Percentiles rank a stretch among this genome's conserved stretches.
These are phyloP conservation scores for Aciculoconidium aculeatum DNA, from an alignment of 805 yeast species.

Conservation along the genomic window DNA sequence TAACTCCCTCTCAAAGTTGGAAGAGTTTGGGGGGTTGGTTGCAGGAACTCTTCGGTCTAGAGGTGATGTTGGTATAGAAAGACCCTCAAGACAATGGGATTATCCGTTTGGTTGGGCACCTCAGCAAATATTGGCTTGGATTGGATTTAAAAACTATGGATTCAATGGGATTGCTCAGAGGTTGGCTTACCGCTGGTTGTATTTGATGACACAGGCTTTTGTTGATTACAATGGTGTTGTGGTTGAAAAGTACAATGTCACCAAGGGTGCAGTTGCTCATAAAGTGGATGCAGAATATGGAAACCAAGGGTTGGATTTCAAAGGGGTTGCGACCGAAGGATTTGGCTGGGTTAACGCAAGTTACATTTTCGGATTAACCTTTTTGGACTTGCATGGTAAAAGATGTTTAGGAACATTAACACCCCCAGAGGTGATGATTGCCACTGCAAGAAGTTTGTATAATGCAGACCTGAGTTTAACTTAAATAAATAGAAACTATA, in stretches of 20 bases:
- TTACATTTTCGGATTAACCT: slow-evolving; percentile 65
- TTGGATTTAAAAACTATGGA: slow-evolving; percentile 72
- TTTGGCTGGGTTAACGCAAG: slow-evolving; percentile 98
- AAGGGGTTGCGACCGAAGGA: slow-evolving; percentile 93
- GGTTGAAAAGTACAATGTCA: slow-evolving; percentile 91
- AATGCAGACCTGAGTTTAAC: too few relatives aligned
- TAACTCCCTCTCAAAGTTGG: slow-evolving; percentile 61
- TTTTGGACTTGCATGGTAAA: slow-evolving; percentile 57
- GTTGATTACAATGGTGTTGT: slow-evolving; percentile 92
- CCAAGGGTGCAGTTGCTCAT: slow-evolving; percentile 78
- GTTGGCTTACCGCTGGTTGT: slow-evolving; percentile 83
- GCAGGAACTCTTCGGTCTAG: slow-evolving; percentile 75
- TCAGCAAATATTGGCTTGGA: slow-evolving; percentile 93
- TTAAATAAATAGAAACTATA: too few relatives aligned
- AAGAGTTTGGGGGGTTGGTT: slow-evolving; percentile 82
- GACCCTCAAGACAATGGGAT: slow-evolving; percentile 97
- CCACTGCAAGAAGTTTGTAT: too few relatives aligned
- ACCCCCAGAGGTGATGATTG: slow-evolving; percentile 64
- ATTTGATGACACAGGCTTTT: slow-evolving; percentile 80
- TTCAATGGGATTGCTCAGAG: slow-evolving; percentile 59
- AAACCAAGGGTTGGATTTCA: slow-evolving; percentile 88
- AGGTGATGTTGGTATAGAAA: slow-evolving; percentile 59
- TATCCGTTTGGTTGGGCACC: slow-evolving; percentile 99
- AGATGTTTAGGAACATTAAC: slow-evolving; percentile 78
- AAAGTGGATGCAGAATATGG: slow-evolving; percentile 95